Evolutionary conservation across 345 rosid species (phyloP).

Genomic region (Trapa incisa): DNA sequence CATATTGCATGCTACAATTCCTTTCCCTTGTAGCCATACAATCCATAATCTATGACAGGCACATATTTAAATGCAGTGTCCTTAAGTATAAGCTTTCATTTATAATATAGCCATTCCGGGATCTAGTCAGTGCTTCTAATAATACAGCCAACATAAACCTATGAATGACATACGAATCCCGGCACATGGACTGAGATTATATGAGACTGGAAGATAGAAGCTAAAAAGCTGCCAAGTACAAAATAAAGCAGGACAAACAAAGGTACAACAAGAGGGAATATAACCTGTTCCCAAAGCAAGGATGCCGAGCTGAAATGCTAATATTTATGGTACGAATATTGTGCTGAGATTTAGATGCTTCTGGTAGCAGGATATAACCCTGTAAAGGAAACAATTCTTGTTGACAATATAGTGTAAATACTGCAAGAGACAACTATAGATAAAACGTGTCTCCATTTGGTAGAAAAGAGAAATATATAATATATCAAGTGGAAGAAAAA

Average conservation of each 20-base stretch:
- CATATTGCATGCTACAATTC: not conserved
- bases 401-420: not conserved
- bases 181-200: not conserved
- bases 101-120: not conserved
- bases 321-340: conserved; percentile 68
- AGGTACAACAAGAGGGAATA: not conserved
- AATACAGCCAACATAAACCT: not conserved
- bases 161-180: not conserved
- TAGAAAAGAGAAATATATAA: not conserved
- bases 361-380: conserved; percentile 94
- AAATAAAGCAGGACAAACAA: conserved; percentile 4
- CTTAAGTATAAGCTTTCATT: not conserved
- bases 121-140: not conserved
- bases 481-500: not conserved
- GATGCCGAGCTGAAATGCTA: conserved; percentile 82
- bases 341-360: conserved; percentile 73
- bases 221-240: not conserved
- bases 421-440: not conserved
- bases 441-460: not conserved
- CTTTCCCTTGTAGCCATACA: not conserved
- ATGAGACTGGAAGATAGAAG: not conserved
- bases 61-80: not conserved
- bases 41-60: not conserved
- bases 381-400: conserved; percentile 13
- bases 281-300: conserved; percentile 98